phyloP scores from a whole-genome alignment of 2,329 filamentous ascomycete genomes.

The Neofusicoccum laricinum region DNA sequence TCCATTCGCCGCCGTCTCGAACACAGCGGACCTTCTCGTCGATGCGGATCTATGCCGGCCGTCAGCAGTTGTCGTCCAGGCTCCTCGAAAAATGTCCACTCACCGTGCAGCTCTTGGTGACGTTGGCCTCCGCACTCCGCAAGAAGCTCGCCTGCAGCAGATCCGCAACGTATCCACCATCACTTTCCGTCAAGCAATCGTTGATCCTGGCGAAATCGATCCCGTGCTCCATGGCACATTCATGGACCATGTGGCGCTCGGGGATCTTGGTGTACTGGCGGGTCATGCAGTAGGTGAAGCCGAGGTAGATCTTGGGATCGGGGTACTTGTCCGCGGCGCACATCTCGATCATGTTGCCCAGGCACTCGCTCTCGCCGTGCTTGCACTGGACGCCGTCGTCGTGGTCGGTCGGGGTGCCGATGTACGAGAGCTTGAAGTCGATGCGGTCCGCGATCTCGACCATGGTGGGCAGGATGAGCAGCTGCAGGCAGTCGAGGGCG shows the following conservation, averaged over 20 bases:
- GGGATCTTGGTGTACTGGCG: constrained; percentile 76
- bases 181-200: constrained; percentile 73
- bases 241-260: constrained; percentile 70
- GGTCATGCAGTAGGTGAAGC: constrained; percentile 88
- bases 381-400: constrained; percentile 84
- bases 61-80: background rate
- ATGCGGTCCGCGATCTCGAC: constrained; percentile 77
- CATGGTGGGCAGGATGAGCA: constrained; percentile 85
- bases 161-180: constrained; percentile 67
- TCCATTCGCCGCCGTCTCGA: constrained; percentile 75
- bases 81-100: background rate
- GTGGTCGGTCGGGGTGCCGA: constrained; percentile 72
- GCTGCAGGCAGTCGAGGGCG: constrained; percentile 74
- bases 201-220: constrained; percentile 81
- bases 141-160: constrained; percentile 67
- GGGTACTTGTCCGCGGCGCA: constrained; percentile 83
- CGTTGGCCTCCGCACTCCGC: constrained; percentile 53
- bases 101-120: constrained; percentile 47
- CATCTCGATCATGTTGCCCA: constrained; percentile 92
- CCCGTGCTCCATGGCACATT: constrained; percentile 87
- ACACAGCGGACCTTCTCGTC: constrained; percentile 81
- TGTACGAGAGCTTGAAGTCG: constrained; percentile 86
- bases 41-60: constrained; percentile 50
- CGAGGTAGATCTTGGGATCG: constrained; percentile 81
- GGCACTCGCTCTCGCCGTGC: constrained; percentile 85